Conservation (phyloP, 2,329 filamentous ascomycete species). For the Xenosphaeropsis pyriputrescens region DNA sequence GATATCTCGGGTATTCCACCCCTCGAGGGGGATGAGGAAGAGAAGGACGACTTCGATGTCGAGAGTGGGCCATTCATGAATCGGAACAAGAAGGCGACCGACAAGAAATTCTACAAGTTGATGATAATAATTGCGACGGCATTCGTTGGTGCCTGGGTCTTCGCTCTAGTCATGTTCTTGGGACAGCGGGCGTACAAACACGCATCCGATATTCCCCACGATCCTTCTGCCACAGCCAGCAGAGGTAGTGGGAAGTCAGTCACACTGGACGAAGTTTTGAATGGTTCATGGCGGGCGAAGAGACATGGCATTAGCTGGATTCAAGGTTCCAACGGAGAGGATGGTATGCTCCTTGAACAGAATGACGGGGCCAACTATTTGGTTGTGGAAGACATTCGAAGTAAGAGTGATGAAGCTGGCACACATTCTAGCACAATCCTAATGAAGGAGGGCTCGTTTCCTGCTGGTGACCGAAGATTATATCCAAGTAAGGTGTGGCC, state of each 20-base stretch:
- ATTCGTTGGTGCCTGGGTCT: constrained; percentile 52
- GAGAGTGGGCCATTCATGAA: constrained; percentile 28
- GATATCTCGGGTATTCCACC: constrained; percentile 8
- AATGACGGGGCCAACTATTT: constrained; percentile 59
- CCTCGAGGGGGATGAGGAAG: constrained; percentile 15
- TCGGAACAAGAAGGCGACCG: constrained; percentile 25
- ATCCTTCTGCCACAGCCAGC: constrained; percentile 47
- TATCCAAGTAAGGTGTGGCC: constrained; percentile 52
- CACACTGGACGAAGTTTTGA: constrained; percentile 55
- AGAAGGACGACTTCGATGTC: constrained; percentile 25
- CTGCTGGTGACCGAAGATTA: constrained; percentile 38
- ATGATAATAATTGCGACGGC: constrained; percentile 41
- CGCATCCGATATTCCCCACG: constrained; percentile 46
- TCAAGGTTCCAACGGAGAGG: constrained; percentile 56
- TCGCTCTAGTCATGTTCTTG: constrained; percentile 53
- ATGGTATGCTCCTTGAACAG: constrained; percentile 72
- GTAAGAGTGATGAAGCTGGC: constrained; percentile 27
- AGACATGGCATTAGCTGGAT: constrained; percentile 65
- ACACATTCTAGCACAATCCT: constrained; percentile 46
- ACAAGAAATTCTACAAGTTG: constrained; percentile 44
- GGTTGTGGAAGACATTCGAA: constrained; percentile 73
- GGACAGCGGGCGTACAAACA: constrained; percentile 50
- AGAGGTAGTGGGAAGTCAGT: constrained; percentile 57
- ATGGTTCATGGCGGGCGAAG: constrained; percentile 48
- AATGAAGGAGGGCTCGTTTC: constrained; percentile 56